These are phyloP conservation scores for Biscogniauxia marginata DNA, from an alignment of 2,329 filamentous ascomycete species.

Conservation along the genomic window DNA sequence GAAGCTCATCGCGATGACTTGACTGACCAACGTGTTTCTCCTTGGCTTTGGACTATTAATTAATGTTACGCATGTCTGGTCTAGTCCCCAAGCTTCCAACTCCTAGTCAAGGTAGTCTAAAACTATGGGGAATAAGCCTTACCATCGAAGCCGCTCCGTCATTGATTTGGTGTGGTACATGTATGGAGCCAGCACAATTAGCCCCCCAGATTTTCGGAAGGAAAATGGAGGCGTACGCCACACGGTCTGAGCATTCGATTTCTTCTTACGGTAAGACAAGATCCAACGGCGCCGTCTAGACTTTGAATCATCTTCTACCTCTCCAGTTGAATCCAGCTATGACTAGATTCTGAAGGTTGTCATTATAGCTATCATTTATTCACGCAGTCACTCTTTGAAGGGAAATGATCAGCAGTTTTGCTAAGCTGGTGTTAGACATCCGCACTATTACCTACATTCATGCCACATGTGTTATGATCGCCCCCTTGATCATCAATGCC, in stretches of 20 bases:
- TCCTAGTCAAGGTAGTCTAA: background rate
- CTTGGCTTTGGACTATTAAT: slow-evolving; percentile 4
- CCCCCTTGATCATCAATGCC: background rate
- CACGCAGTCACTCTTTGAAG: background rate
- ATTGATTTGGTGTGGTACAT: background rate
- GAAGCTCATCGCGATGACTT: slow-evolving; percentile 3
- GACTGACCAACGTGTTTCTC: background rate
- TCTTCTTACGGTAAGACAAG: background rate
- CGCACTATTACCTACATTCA: background rate
- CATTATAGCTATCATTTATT: background rate
- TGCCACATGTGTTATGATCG: background rate
- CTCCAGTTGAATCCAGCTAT: background rate
- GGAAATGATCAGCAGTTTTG: background rate
- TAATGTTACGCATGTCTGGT: background rate
- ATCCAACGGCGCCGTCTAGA: background rate
- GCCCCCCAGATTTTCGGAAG: slow-evolving; percentile 1
- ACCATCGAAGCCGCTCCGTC: background rate
- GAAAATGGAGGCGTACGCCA: background rate
- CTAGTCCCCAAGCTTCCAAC: background rate
- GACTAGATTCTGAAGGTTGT: background rate
- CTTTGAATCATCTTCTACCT: background rate
- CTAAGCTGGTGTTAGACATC: background rate
- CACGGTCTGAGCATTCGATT: background rate
- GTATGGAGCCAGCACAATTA: background rate
- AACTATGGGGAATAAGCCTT: background rate